Percentiles rank a stretch among this genome's conserved stretches.
Conservation (phyloP, 306 rosid genomes). For the Pyrus betulifolia region DNA sequence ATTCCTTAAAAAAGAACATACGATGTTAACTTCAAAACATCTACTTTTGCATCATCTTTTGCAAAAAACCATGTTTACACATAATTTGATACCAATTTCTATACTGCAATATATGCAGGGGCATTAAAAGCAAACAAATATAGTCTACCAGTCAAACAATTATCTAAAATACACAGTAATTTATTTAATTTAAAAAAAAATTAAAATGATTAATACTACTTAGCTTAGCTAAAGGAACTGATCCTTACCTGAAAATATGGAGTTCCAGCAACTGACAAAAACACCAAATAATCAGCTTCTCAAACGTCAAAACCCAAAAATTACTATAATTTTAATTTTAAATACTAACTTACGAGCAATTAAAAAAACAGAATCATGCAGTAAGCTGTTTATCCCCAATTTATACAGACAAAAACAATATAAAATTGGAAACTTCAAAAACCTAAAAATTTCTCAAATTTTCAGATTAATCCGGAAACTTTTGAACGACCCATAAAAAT, state of each 20-base stretch:
- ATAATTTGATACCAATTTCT: background rate
- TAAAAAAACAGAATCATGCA: background rate
- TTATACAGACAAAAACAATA: background rate
- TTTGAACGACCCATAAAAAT: background rate
- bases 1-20: background rate
- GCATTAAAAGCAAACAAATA: background rate
- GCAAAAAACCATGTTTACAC: background rate
- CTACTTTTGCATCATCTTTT: background rate
- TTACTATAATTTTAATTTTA: background rate
- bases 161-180: background rate
- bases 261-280: background rate
- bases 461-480: background rate
- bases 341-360: background rate
- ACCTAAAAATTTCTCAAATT: background rate
- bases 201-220: background rate
- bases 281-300: background rate
- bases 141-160: no score
- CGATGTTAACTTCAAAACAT: background rate
- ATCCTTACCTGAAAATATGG: slow-evolving; percentile 12
- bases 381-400: background rate
- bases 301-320: background rate
- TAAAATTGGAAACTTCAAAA: background rate
- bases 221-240: slow-evolving; percentile 7
- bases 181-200: background rate
- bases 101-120: background rate